Conservation (phyloP, 2,329 filamentous ascomycete genomes). For the Phoma sp. region DNA sequence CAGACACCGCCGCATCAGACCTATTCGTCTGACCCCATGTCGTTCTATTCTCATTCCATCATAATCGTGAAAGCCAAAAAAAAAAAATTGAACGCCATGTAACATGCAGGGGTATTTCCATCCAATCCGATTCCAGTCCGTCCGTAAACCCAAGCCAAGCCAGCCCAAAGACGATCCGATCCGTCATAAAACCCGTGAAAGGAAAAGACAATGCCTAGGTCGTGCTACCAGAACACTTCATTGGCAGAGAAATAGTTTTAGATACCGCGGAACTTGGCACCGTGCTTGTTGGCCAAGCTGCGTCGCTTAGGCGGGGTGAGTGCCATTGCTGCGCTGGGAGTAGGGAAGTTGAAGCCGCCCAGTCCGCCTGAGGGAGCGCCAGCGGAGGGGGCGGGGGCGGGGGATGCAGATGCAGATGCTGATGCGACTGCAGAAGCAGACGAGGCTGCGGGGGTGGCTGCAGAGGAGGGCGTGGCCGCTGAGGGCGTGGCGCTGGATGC, state of each 20-base stretch:
- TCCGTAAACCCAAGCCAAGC: background rate
- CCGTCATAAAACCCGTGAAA: background rate
- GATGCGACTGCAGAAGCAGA: background rate
- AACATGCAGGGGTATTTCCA: background rate
- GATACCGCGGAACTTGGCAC: slow-evolving; percentile 35
- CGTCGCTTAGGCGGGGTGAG: background rate
- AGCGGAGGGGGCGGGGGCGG: background rate
- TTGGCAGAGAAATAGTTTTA: background rate
- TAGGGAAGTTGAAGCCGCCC: slow-evolving; percentile 10
- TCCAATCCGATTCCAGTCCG: background rate
- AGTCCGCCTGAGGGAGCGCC: background rate
- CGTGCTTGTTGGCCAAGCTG: slow-evolving; percentile 16
- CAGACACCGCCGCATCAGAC: too few relatives aligned
- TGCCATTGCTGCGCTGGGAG: background rate
- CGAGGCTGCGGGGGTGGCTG: background rate
- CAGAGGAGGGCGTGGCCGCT: background rate
- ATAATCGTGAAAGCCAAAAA: background rate
- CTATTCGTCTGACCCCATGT: too few relatives aligned
- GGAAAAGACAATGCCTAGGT: too few relatives aligned
- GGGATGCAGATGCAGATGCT: background rate
- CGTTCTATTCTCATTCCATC: background rate
- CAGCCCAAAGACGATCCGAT: background rate
- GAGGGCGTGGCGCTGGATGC: too few relatives aligned
- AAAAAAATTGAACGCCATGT: background rate
- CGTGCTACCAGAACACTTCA: too few relatives aligned